Evolutionary conservation across 176 grass and related monocot genomes (phyloP).

Genomic region (Avena eriantha): DNA sequence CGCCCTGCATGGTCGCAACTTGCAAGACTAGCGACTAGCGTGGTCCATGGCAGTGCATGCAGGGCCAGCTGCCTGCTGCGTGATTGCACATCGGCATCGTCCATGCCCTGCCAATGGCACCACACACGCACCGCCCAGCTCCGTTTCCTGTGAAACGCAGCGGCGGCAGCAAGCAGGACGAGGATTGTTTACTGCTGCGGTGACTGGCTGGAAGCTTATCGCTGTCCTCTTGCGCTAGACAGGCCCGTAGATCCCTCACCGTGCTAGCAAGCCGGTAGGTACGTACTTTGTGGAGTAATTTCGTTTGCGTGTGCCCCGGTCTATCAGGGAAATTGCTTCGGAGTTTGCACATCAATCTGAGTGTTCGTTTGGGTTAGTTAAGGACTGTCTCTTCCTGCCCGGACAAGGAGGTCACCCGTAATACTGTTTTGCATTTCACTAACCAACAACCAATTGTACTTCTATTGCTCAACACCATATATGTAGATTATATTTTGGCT

Average conservation of each 20-base stretch:
- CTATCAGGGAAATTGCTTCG: background rate
- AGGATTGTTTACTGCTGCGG: background rate
- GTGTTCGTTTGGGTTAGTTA: too few relatives aligned
- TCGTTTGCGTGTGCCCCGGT: constrained; percentile 11
- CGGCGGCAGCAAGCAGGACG: background rate
- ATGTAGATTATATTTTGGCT: too few relatives aligned
- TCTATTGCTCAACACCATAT: background rate
- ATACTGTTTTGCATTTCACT: too few relatives aligned
- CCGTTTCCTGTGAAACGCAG: background rate
- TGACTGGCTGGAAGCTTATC: background rate
- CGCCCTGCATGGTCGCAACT: background rate
- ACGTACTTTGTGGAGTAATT: background rate
- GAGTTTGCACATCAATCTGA: background rate
- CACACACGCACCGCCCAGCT: background rate
- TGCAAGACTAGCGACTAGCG: background rate
- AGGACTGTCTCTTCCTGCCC: too few relatives aligned
- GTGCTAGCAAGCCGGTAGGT: background rate
- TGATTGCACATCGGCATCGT: background rate
- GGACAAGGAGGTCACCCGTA: too few relatives aligned
- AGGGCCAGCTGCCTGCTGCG: background rate
- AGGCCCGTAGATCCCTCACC: background rate
- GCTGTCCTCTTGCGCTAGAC: background rate
- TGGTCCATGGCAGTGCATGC: background rate
- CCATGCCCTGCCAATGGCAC: constrained; percentile 13
- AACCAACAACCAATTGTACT: too few relatives aligned